Percentiles rank a stretch among this genome's conserved stretches.
phyloP scores from a whole-genome alignment of 495 filamentous ascomycete species.

The Hyphodiscus hymeniophilus region DNA sequence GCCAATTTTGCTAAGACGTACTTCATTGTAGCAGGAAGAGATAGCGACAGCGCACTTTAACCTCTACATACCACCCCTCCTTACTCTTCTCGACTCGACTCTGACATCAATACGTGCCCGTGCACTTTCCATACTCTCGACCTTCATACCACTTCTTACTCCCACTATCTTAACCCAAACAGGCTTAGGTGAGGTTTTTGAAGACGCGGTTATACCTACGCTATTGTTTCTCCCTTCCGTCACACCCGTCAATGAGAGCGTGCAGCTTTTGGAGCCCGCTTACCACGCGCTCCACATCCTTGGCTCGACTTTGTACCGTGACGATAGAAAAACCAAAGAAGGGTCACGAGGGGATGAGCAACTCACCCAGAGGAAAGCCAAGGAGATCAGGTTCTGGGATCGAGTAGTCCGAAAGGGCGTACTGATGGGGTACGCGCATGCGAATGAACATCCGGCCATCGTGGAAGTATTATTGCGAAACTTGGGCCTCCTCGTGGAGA shows the following conservation, averaged over 20 bases:
- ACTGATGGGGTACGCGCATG: slow-evolving; percentile 44
- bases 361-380: neutral
- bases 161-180: slow-evolving; percentile 54
- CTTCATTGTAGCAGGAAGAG: slow-evolving; percentile 8
- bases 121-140: slow-evolving; percentile 51
- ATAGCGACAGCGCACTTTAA: slow-evolving; percentile 49
- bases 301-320: slow-evolving; percentile 32
- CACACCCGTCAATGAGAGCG: slow-evolving; percentile 63
- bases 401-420: slow-evolving; percentile 48
- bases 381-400: slow-evolving; percentile 30
- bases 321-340: slow-evolving; percentile 3
- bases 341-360: neutral
- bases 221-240: slow-evolving; percentile 69
- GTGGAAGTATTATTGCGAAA: slow-evolving; percentile 51
- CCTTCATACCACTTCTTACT: slow-evolving; percentile 54
- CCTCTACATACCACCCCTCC: slow-evolving; percentile 74
- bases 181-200: slow-evolving; percentile 71
- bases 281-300: slow-evolving; percentile 61
- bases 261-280: slow-evolving; percentile 54
- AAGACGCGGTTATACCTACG: slow-evolving; percentile 65
- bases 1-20: no score
- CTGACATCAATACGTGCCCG: slow-evolving; percentile 43
- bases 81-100: slow-evolving; percentile 70
- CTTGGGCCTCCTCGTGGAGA: slow-evolving; percentile 41
- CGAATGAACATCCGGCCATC: slow-evolving; percentile 39